phyloP scores from a whole-genome alignment of 2,329 filamentous ascomycete species.

The Mariannaea elegans region DNA sequence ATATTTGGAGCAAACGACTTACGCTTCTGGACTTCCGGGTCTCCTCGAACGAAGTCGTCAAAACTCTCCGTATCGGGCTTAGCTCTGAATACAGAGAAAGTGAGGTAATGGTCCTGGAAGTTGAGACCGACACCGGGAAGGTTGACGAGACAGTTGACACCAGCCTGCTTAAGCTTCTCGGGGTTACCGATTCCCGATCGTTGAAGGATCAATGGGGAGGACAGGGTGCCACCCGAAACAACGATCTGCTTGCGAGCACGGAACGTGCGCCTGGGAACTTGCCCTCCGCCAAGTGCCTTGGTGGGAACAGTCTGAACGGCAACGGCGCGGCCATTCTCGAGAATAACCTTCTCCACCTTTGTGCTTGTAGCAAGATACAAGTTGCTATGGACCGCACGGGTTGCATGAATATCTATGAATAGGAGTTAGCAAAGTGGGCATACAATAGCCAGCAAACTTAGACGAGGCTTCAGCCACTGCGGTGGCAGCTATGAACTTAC shows the following conservation, averaged over 20 bases:
- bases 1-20: constrained; percentile 27
- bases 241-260: constrained; percentile 78
- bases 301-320: constrained; percentile 75
- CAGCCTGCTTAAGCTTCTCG: constrained; percentile 73
- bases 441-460: too few relatives aligned
- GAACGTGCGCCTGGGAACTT: constrained; percentile 62
- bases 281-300: constrained; percentile 69
- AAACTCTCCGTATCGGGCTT: constrained; percentile 82
- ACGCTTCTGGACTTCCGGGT: constrained; percentile 75
- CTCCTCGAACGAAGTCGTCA: constrained; percentile 81
- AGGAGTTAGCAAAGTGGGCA: neutral
- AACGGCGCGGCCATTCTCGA: constrained; percentile 76
- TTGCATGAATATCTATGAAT: constrained; percentile 79
- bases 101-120: constrained; percentile 82
- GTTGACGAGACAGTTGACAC: constrained; percentile 74
- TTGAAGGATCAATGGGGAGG: constrained; percentile 79
- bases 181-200: constrained; percentile 77
- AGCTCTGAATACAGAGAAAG: constrained; percentile 75
- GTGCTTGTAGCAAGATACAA: constrained; percentile 78
- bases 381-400: constrained; percentile 74
- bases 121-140: constrained; percentile 79
- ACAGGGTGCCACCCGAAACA: constrained; percentile 76
- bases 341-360: constrained; percentile 80
- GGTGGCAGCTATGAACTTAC: neutral
- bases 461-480: too few relatives aligned